phyloP scores from a whole-genome alignment of 805 yeast genomes.

The Ogataea sp. region DNA sequence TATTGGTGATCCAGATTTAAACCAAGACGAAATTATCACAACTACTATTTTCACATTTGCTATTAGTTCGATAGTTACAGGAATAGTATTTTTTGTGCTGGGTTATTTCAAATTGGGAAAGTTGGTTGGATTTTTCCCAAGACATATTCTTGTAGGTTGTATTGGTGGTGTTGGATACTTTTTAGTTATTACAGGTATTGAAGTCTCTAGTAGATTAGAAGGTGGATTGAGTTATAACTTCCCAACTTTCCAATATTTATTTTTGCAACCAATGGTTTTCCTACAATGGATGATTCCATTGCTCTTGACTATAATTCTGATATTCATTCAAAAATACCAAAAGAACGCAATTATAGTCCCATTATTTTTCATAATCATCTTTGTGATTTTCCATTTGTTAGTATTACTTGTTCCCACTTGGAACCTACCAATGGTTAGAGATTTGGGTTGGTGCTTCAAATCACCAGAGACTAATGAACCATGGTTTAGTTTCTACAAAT shows the following conservation, averaged over 20 bases:
- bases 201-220: conserved; percentile 77
- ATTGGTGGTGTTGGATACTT: conserved; percentile 98
- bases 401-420: conserved; percentile 60
- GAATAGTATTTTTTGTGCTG: conserved; percentile 63
- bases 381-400: conserved; percentile 59
- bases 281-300: conserved; percentile 70
- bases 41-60: conserved; percentile 87
- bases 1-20: conserved; percentile 30
- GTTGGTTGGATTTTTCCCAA: conserved; percentile 89
- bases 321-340: conserved; percentile 51
- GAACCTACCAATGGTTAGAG: conserved; percentile 53
- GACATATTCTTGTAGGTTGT: conserved; percentile 94
- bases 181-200: conserved; percentile 81
- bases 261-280: conserved; percentile 35
- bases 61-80: conserved; percentile 77
- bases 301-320: conserved; percentile 48
- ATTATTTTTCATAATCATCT: conserved; percentile 64
- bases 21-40: conserved; percentile 49
- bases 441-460: conserved; percentile 78
- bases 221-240: conserved; percentile 61
- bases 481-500: conserved; percentile 83
- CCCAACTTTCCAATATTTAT: conserved; percentile 42
- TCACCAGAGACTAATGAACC: conserved; percentile 59
- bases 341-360: conserved; percentile 74
- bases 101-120: conserved; percentile 81